Base-by-base conservation (phyloP, 805 yeast species). In the Peterozyma xylosa region DNA sequence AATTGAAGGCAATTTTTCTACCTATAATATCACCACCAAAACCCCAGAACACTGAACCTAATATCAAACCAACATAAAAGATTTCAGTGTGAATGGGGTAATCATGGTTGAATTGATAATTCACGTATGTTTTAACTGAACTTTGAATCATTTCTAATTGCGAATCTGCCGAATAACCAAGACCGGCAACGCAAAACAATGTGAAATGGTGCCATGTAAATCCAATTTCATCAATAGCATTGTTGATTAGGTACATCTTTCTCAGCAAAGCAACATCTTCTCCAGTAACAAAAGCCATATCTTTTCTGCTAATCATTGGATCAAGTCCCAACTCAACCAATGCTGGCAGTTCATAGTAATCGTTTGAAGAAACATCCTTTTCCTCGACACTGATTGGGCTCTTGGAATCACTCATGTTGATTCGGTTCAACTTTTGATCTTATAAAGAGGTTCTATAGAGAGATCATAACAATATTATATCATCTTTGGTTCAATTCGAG, bases 211-310 rank as follows among this genome's bases (percentile, higher is more conserved):
- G 73, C 67, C 73, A 68, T 1, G 84, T 77, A 59, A 78, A 74
- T 0, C 83, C 83, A 43, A 78, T 74, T 51, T 78, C 79, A 53
- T 78, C 81, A 45, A 78, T 64, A 14, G 83, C 80, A 45, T 73
- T 58, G 55, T 76, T 75, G 41, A 76, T 60, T 9, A 76, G 55
- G 37, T 57, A 59, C 53, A 74, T 70, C 47, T 74, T 74, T 37
- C 55, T 55, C 14, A 60, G 51, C 35, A 73, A 53, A 2, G 62
- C 68, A 3, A 47, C 48, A 49, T 74, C 79, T 37, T 48, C 42
- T 15, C 40, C 40, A 5, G 13, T 14, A 32, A 32, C 14, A 13
- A 11, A 11, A 11, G 15, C 13, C 34, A 32, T 32, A 32, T 32
- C 34, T 32, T 32, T 32, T 21, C 27, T 21, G 7, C 27, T 21